Conservation (phyloP, 352 stramenopile genomes). For the Phytophthora citricola region DNA sequence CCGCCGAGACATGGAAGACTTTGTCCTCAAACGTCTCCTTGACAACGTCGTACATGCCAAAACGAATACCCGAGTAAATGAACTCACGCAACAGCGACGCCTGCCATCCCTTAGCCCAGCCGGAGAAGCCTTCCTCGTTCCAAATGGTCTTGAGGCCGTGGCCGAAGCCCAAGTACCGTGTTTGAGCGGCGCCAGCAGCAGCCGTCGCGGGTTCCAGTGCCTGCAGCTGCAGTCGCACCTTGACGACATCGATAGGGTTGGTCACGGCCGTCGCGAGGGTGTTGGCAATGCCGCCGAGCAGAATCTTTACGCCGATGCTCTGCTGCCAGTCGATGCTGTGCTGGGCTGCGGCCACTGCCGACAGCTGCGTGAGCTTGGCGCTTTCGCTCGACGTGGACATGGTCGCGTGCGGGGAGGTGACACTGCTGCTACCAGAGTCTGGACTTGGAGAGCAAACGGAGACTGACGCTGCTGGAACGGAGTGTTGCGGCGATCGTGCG, state of each 20-base stretch:
- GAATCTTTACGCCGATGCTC: constrained; percentile 65
- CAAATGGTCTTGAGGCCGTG: constrained; percentile 61
- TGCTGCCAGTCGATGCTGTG: constrained; percentile 54
- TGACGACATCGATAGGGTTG: constrained; percentile 76
- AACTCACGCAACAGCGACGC: constrained; percentile 72
- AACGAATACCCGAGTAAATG: constrained; percentile 80
- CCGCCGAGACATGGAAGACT: constrained; percentile 46
- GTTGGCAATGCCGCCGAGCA: constrained; percentile 72
- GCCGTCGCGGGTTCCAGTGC: constrained; percentile 45
- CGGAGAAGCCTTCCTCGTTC: constrained; percentile 59
- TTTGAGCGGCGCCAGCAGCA: constrained; percentile 43
- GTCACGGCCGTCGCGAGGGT: constrained; percentile 57
- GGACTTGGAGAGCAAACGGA: constrained; percentile 24
- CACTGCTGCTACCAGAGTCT: background rate
- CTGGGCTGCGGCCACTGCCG: constrained; percentile 17
- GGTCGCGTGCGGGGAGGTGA: background rate
- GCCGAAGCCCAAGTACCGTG: constrained; percentile 65
- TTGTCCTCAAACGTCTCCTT: constrained; percentile 75
- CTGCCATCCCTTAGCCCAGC: constrained; percentile 65
- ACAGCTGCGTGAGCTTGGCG: constrained; percentile 23
- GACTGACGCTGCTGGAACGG: constrained; percentile 14
- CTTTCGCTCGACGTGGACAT: constrained; percentile 30
- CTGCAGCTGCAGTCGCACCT: constrained; percentile 73
- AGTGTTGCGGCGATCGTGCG: constrained; percentile 20
- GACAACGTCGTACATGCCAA: constrained; percentile 79